Conservation (phyloP, 2,329 filamentous ascomycete species). For the Emmonsiellopsis sp. region DNA sequence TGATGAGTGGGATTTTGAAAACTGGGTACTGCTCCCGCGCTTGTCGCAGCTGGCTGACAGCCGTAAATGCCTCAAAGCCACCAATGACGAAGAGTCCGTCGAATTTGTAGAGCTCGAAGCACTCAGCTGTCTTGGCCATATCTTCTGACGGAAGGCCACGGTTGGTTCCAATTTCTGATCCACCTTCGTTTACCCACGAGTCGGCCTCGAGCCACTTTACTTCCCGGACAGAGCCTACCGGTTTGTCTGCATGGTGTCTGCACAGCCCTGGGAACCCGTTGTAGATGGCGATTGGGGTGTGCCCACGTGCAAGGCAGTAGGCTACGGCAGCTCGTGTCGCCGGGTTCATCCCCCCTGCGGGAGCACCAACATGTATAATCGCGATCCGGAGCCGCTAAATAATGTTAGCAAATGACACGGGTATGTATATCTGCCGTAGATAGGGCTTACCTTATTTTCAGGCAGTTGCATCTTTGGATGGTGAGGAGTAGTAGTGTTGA, state of each 20-base stretch:
- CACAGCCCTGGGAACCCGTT: constrained; percentile 94
- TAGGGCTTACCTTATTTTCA: constrained; percentile 54
- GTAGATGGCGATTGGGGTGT: constrained; percentile 85
- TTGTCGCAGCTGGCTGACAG: constrained; percentile 76
- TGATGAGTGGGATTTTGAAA: constrained; percentile 84
- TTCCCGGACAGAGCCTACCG: constrained; percentile 70
- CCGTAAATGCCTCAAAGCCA: constrained; percentile 94
- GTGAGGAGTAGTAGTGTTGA: constrained; percentile 79
- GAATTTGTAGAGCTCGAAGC: constrained; percentile 79
- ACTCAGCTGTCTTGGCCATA: constrained; percentile 69
- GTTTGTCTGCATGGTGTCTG: constrained; percentile 77
- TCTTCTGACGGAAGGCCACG: constrained; percentile 84
- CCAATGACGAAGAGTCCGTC: constrained; percentile 88
- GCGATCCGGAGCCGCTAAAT: constrained; percentile 76
- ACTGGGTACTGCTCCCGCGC: constrained; percentile 69
- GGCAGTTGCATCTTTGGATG: constrained; percentile 61
- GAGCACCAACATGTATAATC: constrained; percentile 93
- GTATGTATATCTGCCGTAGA: background rate
- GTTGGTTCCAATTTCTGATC: constrained; percentile 97
- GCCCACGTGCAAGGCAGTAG: constrained; percentile 85
- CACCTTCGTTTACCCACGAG: constrained; percentile 89
- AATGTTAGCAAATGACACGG: background rate
- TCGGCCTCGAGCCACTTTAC: constrained; percentile 93
- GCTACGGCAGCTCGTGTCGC: constrained; percentile 87
- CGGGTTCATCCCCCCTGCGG: constrained; percentile 96